Evolutionary conservation across 768 basidiomycete species (phyloP).

Genomic region (Candolleomyces eurysporus): DNA sequence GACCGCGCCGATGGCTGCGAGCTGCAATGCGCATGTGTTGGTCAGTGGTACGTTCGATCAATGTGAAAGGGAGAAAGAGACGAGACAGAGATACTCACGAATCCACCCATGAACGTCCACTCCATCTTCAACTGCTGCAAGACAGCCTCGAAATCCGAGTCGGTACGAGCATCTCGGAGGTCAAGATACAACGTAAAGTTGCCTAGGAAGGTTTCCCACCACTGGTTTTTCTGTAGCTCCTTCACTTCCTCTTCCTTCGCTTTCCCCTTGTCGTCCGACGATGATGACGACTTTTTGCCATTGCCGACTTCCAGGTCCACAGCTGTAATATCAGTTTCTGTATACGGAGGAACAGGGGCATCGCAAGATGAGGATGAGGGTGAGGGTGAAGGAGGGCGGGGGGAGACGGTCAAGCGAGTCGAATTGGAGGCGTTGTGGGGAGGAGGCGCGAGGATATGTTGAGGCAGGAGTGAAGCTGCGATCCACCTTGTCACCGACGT

Average conservation of each 20-base stretch:
- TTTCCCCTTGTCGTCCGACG: neutral
- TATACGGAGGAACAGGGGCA: slow-evolving; percentile 1
- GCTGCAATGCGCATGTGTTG: slow-evolving; percentile 27
- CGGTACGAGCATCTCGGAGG: slow-evolving; percentile 42
- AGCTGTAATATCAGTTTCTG: neutral
- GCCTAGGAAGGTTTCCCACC: slow-evolving; percentile 40
- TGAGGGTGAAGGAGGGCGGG: no score
- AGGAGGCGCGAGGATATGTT: slow-evolving; percentile 13
- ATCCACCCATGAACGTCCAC: slow-evolving; percentile 65
- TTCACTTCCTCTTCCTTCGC: slow-evolving; percentile 11
- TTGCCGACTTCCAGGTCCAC: neutral
- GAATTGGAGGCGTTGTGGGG: neutral
- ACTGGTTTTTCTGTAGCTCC: slow-evolving; percentile 1
- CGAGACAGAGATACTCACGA: slow-evolving; percentile 40
- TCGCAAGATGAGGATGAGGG: neutral
- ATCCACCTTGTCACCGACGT: slow-evolving; percentile 31
- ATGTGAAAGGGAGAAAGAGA: slow-evolving; percentile 6
- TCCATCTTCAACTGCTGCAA: slow-evolving; percentile 50
- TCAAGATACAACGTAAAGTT: slow-evolving; percentile 58
- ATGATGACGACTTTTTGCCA: neutral
- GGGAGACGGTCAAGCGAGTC: neutral
- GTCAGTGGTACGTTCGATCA: neutral
- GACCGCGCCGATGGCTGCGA: slow-evolving; percentile 58
- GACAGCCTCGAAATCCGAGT: slow-evolving; percentile 52
- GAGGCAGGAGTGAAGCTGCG: slow-evolving; percentile 32